A percentile compares a stretch with the other conserved stretches of the same genome.
phyloP scores from a whole-genome alignment of 2,329 filamentous ascomycete species.

The Aureobasidium sp. region DNA sequence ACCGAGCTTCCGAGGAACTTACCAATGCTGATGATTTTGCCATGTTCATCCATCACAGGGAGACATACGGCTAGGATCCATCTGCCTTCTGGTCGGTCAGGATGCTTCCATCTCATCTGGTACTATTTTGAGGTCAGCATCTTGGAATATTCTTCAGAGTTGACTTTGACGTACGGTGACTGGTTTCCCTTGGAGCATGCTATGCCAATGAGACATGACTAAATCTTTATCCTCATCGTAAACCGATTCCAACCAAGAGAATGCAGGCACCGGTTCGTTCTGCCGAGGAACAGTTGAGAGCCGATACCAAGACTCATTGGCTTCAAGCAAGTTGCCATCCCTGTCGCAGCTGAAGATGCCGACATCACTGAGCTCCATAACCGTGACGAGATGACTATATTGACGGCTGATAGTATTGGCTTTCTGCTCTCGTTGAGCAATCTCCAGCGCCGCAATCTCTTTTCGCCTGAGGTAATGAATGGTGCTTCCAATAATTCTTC shows the following conservation, averaged over 20 bases:
- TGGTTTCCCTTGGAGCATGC: constrained; percentile 1
- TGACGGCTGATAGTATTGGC: constrained; percentile 10
- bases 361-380: constrained; percentile 13
- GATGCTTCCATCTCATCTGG: constrained; percentile 10
- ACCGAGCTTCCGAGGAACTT: not conserved
- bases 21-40: constrained; percentile 15
- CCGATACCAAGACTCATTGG: constrained; percentile 13
- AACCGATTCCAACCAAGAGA: constrained; percentile 3
- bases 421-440: not conserved
- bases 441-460: not conserved
- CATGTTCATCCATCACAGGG: constrained; percentile 14
- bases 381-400: constrained; percentile 10
- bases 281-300: not conserved
- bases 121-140: not conserved
- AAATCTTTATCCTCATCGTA: constrained; percentile 3
- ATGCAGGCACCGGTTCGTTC: not conserved
- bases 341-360: constrained; percentile 13
- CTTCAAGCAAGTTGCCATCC: constrained; percentile 11
- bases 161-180: not conserved
- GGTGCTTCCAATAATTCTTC: not conserved
- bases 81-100: constrained; percentile 3
- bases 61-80: constrained; percentile 20
- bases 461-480: not conserved
- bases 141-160: not conserved
- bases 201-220: constrained; percentile 1